phyloP scores from a whole-genome alignment of 1,284 basidiomycete species.

The Bjerkandera adusta region DNA sequence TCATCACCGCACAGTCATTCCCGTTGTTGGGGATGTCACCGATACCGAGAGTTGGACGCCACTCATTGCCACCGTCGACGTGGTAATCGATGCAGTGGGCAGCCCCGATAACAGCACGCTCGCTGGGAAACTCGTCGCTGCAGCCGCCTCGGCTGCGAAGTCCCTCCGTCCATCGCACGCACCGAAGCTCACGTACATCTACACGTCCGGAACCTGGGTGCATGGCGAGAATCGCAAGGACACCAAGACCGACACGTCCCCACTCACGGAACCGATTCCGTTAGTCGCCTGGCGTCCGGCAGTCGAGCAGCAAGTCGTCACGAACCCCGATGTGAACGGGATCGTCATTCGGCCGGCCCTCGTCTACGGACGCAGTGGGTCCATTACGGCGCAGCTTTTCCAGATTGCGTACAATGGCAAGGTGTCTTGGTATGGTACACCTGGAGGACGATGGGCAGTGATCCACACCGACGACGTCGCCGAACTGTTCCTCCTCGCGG shows the following conservation, averaged over 20 bases:
- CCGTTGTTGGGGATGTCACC: slow-evolving; percentile 40
- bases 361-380: slow-evolving; percentile 46
- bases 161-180: slow-evolving; percentile 30
- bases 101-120: slow-evolving; percentile 22
- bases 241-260: slow-evolving; percentile 36
- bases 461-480: slow-evolving; percentile 53
- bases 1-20: slow-evolving; percentile 36
- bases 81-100: slow-evolving; percentile 40
- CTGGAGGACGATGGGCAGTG: slow-evolving; percentile 39
- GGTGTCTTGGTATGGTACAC: slow-evolving; percentile 38
- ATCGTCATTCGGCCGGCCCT: slow-evolving; percentile 50
- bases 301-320: slow-evolving; percentile 36
- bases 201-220: slow-evolving; percentile 49
- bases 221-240: slow-evolving; percentile 38
- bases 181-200: slow-evolving; percentile 48
- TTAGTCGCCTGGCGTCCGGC: slow-evolving; percentile 37
- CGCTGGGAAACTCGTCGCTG: slow-evolving; percentile 32
- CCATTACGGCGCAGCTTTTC: slow-evolving; percentile 39
- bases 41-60: slow-evolving; percentile 37
- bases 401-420: slow-evolving; percentile 33
- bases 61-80: slow-evolving; percentile 41
- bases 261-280: slow-evolving; percentile 26
- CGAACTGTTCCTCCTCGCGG: slow-evolving; percentile 42
- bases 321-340: slow-evolving; percentile 37
- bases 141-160: slow-evolving; percentile 28